Conservation (phyloP, 2,329 filamentous ascomycete genomes). For the Epichloe sp. region DNA sequence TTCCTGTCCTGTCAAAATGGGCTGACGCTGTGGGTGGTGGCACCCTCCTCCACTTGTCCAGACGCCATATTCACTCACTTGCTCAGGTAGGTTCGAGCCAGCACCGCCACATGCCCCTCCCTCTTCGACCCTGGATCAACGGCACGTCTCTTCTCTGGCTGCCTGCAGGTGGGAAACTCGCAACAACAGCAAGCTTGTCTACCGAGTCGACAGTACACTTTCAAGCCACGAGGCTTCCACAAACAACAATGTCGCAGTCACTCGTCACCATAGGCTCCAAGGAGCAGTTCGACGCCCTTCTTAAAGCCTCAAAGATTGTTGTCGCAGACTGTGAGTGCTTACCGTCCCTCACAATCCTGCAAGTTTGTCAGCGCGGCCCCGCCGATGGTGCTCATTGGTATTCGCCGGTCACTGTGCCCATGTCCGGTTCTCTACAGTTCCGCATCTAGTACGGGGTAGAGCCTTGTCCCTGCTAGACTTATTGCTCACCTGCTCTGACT, state of each 20-base stretch:
- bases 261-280: slow-evolving; percentile 28
- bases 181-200: neutral
- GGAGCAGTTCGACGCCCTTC: slow-evolving; percentile 52
- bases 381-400: neutral
- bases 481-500: slow-evolving; percentile 5
- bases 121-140: neutral
- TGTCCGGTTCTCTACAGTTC: neutral
- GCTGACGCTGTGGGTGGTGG: too few relatives aligned
- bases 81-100: too few relatives aligned
- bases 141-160: neutral
- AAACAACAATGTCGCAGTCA: slow-evolving; percentile 16
- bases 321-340: slow-evolving; percentile 69
- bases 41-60: too few relatives aligned
- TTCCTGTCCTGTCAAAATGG: too few relatives aligned
- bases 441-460: neutral
- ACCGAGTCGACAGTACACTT: neutral
- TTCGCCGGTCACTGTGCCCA: neutral
- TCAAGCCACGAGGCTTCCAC: neutral
- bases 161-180: neutral
- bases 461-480: slow-evolving; percentile 4
- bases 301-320: slow-evolving; percentile 64
- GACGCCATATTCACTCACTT: too few relatives aligned
- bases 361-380: neutral
- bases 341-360: slow-evolving; percentile 8
- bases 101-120: too few relatives aligned